Base-by-base conservation (phyloP, 495 filamentous ascomycete genomes). In the Penicillium lagena region DNA sequence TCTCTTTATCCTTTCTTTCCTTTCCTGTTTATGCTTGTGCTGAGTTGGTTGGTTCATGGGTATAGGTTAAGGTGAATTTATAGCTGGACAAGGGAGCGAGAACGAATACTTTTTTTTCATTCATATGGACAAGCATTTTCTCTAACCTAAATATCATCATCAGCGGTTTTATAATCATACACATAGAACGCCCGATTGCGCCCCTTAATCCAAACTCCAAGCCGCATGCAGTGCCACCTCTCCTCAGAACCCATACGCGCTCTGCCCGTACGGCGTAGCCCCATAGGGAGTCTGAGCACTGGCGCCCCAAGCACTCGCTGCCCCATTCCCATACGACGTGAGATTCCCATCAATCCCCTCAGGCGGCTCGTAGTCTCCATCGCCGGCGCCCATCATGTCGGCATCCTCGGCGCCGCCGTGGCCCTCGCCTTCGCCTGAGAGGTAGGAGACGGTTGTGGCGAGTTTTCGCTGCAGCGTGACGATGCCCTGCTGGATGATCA, bases 391-490 rank as follows among this genome's bases (percentile, higher is more conserved):
- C 56, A 79, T 79, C 49, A 79, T 79, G 47, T 73, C 72, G 22
- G 62, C 66, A 41, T 73, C 73, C 27, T 68, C 63, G 14, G 50
- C 62, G 42, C 73, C 78, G 17, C 71, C 71, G 32, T 76, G 73
- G 37, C 66, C 72, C 11, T 56, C 60, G 12, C 55, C 62, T 32
- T 67, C 68, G 12, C 71, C 76, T 1, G 72, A 69, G 9, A 98
- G 72, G 9, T 81, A 81, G 40, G 85, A 79, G 48, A 97, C 87
- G n/a, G 95, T 79, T 4, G 72, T 72, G 10, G 89, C 91, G 7
- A 97, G 76, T 68, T 98, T 98, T 45, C 83, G 78, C 61, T 97
- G 91, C 17, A 98, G 65, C 15, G 89, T 82, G 55, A 86, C 82
- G 60, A 97, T 95, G 22, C 89, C 90, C 56, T 94, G 84, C 45